phyloP scores from a whole-genome alignment of 1,284 basidiomycete species.

The Melampsora larici-populina region DNA sequence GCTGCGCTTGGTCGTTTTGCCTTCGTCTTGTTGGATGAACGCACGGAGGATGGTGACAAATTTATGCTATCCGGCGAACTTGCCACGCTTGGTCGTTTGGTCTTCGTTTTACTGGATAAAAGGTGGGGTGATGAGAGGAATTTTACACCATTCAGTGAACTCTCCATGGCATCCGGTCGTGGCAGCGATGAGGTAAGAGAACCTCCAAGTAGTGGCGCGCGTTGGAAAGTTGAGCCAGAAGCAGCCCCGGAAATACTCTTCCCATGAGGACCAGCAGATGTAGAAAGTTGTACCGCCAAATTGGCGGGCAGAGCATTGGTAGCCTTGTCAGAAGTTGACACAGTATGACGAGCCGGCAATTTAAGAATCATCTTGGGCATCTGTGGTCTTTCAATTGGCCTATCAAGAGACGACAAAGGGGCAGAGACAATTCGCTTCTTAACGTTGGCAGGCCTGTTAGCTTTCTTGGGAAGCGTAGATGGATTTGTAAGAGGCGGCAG shows the following conservation, averaged over 20 bases:
- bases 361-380: not conserved
- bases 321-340: not conserved
- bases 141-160: not conserved
- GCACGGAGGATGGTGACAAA: not conserved
- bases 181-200: not conserved
- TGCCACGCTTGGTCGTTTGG: not conserved
- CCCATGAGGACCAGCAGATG: too few relatives aligned
- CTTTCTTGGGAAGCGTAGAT: not conserved
- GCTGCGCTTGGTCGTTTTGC: not conserved
- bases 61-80: not conserved
- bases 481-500: too few relatives aligned
- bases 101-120: not conserved
- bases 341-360: not conserved
- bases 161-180: not conserved
- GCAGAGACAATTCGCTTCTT: not conserved
- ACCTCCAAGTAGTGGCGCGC: not conserved
- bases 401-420: not conserved
- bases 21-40: not conserved
- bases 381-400: not conserved
- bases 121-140: not conserved
- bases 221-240: too few relatives aligned
- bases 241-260: too few relatives aligned
- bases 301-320: too few relatives aligned
- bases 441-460: not conserved
- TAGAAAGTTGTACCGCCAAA: too few relatives aligned